A percentile compares a stretch with the other conserved stretches of the same genome.
These are phyloP conservation scores for Candida corydali DNA, from an alignment of 805 yeast genomes.

Conservation along the genomic window DNA sequence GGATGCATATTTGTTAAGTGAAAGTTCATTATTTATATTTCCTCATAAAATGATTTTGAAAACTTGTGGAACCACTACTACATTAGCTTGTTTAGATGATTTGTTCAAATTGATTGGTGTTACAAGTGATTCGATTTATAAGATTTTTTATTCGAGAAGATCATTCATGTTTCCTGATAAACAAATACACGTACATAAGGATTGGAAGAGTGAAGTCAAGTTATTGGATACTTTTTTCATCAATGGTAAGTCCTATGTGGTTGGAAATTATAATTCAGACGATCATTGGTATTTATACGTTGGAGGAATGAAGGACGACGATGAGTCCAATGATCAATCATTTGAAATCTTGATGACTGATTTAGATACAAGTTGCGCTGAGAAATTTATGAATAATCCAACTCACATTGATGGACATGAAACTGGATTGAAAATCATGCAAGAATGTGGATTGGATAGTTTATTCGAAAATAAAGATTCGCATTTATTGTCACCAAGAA, in stretches of 20 bases:
- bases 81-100: constrained; percentile 68
- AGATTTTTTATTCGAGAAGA: constrained; percentile 86
- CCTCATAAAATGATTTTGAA: constrained; percentile 81
- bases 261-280: constrained; percentile 68
- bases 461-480: constrained; percentile 33
- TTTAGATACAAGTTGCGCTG: constrained; percentile 52
- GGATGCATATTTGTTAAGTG: constrained; percentile 85
- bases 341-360: constrained; percentile 91
- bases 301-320: constrained; percentile 39
- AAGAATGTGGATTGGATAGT: constrained; percentile 55
- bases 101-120: constrained; percentile 44
- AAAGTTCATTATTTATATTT: constrained; percentile 85
- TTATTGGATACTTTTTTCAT: constrained; percentile 64
- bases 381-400: constrained; percentile 48
- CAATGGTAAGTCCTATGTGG: constrained; percentile 61
- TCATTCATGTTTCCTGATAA: constrained; percentile 88
- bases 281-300: constrained; percentile 91
- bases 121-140: constrained; percentile 27
- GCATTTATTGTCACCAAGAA: constrained; percentile 34
- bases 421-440: constrained; percentile 67
- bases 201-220: constrained; percentile 78
- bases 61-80: constrained; percentile 96
- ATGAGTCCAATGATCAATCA: constrained; percentile 54
- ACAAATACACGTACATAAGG: constrained; percentile 75
- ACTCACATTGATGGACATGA: constrained; percentile 73